Evolutionary conservation across 75 land plant genomes (phyloP).

Genomic region (Larix kaempferi): DNA sequence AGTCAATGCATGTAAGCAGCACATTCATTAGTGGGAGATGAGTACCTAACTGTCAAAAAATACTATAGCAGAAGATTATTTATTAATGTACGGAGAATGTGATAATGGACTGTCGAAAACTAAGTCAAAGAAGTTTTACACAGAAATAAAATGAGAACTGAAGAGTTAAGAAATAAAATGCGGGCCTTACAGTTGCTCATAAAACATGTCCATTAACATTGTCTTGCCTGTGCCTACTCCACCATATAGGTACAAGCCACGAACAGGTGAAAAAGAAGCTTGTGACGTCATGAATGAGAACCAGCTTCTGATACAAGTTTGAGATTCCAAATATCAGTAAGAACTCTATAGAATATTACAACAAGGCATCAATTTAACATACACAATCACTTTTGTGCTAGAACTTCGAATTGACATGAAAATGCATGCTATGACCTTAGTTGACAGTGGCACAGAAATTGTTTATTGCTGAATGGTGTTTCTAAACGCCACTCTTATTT

Average conservation of each 20-base stretch:
- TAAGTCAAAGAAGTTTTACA: background rate
- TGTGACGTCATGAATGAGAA: conserved; percentile 68
- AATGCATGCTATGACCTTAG: background rate
- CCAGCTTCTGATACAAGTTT: conserved; percentile 66
- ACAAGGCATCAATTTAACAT: background rate
- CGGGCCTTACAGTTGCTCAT: conserved; percentile 75
- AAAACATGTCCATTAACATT: conserved; percentile 98
- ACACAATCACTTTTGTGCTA: background rate
- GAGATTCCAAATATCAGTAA: background rate
- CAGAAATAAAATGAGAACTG: background rate
- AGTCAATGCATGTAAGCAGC: background rate
- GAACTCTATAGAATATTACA: background rate
- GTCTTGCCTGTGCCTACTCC: conserved; percentile 99
- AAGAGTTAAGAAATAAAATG: background rate
- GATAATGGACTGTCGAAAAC: no score
- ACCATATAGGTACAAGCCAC: conserved; percentile 91
- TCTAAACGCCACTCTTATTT: background rate
- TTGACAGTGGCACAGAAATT: background rate
- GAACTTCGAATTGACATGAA: background rate
- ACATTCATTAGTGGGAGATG: background rate
- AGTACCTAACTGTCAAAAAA: background rate
- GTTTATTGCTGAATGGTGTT: background rate
- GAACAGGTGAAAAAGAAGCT: conserved; percentile 54
- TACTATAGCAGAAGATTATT: no score
- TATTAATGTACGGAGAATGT: no score